phyloP scores from a whole-genome alignment of 148 eudicot genomes.

The Vaccinium corymbosum region DNA sequence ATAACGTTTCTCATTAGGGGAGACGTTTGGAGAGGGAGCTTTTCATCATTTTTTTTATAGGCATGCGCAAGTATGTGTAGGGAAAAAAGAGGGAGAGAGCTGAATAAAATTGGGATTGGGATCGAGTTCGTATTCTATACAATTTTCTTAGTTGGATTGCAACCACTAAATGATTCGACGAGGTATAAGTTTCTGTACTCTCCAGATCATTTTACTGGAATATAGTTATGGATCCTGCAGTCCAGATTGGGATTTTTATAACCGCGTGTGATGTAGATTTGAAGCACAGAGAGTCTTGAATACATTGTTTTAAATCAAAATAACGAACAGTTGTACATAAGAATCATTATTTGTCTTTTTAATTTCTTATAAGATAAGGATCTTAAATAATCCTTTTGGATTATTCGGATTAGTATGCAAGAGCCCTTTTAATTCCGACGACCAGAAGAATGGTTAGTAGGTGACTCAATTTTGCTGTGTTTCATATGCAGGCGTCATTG shows the following conservation, averaged over 20 bases:
- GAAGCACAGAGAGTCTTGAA: not conserved
- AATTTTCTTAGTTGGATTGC: not conserved
- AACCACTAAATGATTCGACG: not conserved
- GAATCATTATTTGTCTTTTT: not conserved
- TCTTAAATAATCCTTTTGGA: not conserved
- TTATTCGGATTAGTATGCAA: not conserved
- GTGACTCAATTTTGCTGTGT: not conserved
- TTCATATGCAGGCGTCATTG: conserved; percentile 48
- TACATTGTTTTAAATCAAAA: not conserved
- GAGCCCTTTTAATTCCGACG: not conserved
- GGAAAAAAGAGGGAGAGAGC: not conserved
- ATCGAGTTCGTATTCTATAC: not conserved
- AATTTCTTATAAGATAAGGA: not conserved
- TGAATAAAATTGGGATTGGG: not conserved
- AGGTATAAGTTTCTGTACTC: not conserved
- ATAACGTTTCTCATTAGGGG: not conserved
- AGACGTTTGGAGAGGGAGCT: not conserved
- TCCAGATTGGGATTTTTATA: no score
- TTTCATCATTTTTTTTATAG: not conserved
- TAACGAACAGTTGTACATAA: not conserved
- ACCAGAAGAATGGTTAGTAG: not conserved
- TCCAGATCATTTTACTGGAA: not conserved
- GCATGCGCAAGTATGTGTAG: not conserved
- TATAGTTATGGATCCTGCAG: not conserved
- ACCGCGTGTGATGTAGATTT: not conserved